phyloP scores from a whole-genome alignment of 345 rosid species.

The Eutrema heterophyllum region DNA sequence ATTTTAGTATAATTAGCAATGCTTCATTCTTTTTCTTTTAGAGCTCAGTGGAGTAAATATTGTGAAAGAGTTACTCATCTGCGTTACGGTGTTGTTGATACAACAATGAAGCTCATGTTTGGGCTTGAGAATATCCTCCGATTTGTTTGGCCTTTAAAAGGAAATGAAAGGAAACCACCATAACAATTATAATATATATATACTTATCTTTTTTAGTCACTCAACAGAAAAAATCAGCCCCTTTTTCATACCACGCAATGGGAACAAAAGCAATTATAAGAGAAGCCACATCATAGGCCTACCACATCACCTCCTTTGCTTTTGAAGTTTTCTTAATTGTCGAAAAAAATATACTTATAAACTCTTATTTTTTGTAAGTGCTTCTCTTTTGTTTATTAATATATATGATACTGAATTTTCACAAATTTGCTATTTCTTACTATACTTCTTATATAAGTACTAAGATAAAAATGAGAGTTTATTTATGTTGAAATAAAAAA shows the following conservation, averaged over 20 bases:
- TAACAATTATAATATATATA: not conserved
- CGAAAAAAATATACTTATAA: not conserved
- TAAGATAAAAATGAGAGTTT: not conserved
- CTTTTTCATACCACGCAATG: slow-evolving; percentile 26
- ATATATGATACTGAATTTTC: not conserved
- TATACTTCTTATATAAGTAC: not conserved
- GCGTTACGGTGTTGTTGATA: not conserved
- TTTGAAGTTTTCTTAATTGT: slow-evolving; percentile 6
- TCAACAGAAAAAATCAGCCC: not conserved
- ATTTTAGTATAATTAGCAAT: not conserved
- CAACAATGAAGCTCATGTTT: not conserved
- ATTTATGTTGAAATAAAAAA: not conserved
- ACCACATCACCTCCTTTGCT: slow-evolving; percentile 6
- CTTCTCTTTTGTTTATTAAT: not conserved
- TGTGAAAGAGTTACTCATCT: not conserved
- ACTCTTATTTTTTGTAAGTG: not conserved
- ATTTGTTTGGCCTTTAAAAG: slow-evolving; percentile 24
- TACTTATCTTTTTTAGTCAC: not conserved
- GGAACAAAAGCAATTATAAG: slow-evolving; percentile 31
- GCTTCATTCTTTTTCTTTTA: not conserved
- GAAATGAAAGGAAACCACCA: slow-evolving; percentile 9
- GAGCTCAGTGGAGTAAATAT: not conserved
- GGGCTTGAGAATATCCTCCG: slow-evolving; percentile 5
- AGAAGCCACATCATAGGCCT: not conserved
- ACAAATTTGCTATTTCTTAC: not conserved